Evolutionary conservation across 140 eudicot species (phyloP).

Genomic region (Bidens hawaiensis): DNA sequence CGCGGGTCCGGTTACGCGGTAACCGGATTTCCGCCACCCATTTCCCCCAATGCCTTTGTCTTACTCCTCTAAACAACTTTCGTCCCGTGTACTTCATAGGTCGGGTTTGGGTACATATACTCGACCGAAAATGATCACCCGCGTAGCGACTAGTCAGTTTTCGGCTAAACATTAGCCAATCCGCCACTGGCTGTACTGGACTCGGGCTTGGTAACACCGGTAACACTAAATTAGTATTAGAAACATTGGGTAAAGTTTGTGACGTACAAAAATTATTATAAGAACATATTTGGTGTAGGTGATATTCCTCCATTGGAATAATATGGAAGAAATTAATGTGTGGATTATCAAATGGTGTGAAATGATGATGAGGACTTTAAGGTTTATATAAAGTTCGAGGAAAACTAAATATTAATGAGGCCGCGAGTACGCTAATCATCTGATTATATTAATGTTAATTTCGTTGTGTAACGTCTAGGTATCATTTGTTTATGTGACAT

Average conservation of each 20-base stretch:
- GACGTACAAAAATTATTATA: no score
- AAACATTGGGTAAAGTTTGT: no score
- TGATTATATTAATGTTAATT: background rate
- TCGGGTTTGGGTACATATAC: conserved; percentile 36
- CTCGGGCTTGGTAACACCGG: background rate
- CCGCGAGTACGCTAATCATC: no score
- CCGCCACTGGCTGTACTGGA: conserved; percentile 9
- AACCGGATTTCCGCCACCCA: conserved; percentile 94
- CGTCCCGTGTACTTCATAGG: conserved; percentile 50
- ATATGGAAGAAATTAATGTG: conserved; percentile 13
- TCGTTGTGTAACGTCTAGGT: conserved; percentile 3
- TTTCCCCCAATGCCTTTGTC: conserved; percentile 97
- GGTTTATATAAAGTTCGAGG: conserved; percentile 26
- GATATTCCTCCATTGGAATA: conserved; percentile 46
- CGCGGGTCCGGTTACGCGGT: conserved; percentile 75
- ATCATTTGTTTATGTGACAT: background rate
- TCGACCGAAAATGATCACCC: conserved; percentile 36
- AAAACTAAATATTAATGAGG: conserved; percentile 10
- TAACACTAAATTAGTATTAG: no score
- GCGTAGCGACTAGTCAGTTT: conserved; percentile 17
- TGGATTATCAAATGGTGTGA: conserved; percentile 23
- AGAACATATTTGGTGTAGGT: conserved; percentile 34
- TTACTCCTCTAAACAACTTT: conserved; percentile 73
- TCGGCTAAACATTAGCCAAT: conserved; percentile 40
- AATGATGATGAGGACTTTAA: conserved; percentile 13